Conservation (phyloP, 805 yeast genomes). For the Schwanniomyces yamadae region DNA sequence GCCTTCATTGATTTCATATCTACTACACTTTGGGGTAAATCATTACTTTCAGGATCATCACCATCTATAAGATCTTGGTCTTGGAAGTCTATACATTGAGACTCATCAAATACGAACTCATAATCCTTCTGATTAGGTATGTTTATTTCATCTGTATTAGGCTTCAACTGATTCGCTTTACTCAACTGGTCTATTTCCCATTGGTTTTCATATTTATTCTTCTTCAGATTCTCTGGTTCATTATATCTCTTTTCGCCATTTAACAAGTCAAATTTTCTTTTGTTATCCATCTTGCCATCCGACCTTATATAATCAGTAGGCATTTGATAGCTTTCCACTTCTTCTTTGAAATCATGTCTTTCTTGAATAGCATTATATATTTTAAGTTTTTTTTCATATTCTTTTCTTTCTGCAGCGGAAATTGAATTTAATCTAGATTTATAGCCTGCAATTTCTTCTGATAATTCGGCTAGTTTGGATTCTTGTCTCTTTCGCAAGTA, state of each 20-base stretch:
- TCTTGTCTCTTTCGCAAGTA: constrained; percentile 21
- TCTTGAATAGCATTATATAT: constrained; percentile 16
- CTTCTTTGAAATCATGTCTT: constrained; percentile 20
- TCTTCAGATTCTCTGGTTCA: constrained; percentile 16
- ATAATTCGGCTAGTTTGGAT: constrained; percentile 17
- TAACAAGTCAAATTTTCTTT: constrained; percentile 53
- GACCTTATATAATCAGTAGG: constrained; percentile 59
- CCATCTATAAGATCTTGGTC: constrained; percentile 15
- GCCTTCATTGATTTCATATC: constrained; percentile 36
- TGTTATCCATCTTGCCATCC: constrained; percentile 52
- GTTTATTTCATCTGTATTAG: constrained; percentile 39
- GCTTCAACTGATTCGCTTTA: constrained; percentile 35
- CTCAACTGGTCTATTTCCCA: constrained; percentile 58
- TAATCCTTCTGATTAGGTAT: constrained; percentile 49
- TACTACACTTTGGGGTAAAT: constrained; percentile 3
- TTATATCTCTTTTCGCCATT: constrained; percentile 24
- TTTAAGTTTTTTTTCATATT: constrained; percentile 16
- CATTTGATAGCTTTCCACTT: constrained; percentile 37
- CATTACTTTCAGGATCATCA: constrained; percentile 10
- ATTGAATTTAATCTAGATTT: constrained; percentile 4
- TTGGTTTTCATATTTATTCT: constrained; percentile 25
- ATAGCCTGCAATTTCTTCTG: constrained; percentile 13
- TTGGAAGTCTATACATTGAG: constrained; percentile 41
- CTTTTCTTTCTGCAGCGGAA: constrained; percentile 13
- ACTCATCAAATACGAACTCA: constrained; percentile 74